These are phyloP conservation scores for Effrenium voratum DNA, from an alignment of 73 alveolate genomes.

Conservation along the genomic window DNA sequence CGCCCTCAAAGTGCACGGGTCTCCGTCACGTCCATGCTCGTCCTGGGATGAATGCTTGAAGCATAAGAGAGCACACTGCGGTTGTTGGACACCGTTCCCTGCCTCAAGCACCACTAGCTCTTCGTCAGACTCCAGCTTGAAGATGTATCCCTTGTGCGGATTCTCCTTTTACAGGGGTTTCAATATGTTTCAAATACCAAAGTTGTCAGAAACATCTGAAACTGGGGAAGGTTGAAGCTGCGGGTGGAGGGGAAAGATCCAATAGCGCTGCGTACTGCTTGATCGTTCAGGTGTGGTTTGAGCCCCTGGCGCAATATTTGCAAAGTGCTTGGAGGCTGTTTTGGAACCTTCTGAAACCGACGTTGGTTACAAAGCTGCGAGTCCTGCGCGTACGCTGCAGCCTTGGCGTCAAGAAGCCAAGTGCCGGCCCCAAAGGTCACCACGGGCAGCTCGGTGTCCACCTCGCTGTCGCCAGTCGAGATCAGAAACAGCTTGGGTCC, in stretches of 20 bases:
- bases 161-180: too few species aligned
- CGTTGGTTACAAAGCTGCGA: too few species aligned
- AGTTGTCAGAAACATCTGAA: too few species aligned
- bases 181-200: too few species aligned
- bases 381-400: constrained; percentile 1
- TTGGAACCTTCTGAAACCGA: too few species aligned
- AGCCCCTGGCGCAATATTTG: too few species aligned
- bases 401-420: constrained; percentile 24
- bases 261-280: too few species aligned
- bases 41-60: background rate
- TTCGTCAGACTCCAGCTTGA: background rate
- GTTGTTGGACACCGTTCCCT: background rate
- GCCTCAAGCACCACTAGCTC: background rate
- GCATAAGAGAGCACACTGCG: background rate
- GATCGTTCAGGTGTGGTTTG: too few species aligned
- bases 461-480: background rate
- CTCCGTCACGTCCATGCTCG: background rate
- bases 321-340: too few species aligned
- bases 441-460: background rate
- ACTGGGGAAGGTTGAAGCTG: too few species aligned
- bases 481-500: constrained; percentile 1
- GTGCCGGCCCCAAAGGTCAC: constrained; percentile 12
- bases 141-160: background rate
- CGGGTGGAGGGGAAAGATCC: too few species aligned
- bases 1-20: background rate